A percentile compares a stretch with the other conserved stretches of the same genome.
Evolutionary conservation across 352 stramenopile species (phyloP).

Genomic region (Phytopythium boreale): DNA sequence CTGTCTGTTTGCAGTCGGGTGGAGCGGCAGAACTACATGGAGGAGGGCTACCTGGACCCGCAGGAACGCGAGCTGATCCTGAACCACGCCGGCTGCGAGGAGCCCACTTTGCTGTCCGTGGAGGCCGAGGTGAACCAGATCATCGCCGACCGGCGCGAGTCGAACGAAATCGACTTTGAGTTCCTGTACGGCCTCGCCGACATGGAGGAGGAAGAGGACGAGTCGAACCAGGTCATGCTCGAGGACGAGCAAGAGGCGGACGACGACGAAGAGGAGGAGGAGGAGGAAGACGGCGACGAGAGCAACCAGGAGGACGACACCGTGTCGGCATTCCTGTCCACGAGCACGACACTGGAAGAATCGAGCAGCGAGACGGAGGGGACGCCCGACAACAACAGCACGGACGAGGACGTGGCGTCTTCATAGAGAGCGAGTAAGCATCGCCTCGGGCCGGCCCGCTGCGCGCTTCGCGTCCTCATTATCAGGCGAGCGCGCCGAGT

Average conservation of each 20-base stretch:
- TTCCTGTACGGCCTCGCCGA: constrained; percentile 65
- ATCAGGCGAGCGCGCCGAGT: constrained; percentile 3
- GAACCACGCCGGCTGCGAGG: constrained; percentile 71
- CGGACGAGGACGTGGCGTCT: constrained; percentile 10
- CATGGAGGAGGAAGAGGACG: constrained; percentile 26
- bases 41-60: constrained; percentile 80
- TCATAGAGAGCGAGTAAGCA: constrained; percentile 13
- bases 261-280: constrained; percentile 17
- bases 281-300: constrained; percentile 17
- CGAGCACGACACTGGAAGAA: constrained; percentile 1
- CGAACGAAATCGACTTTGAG: constrained; percentile 80
- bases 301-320: constrained; percentile 14
- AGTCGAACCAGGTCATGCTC: constrained; percentile 16
- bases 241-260: constrained; percentile 16
- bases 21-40: constrained; percentile 81
- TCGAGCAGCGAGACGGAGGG: constrained; percentile 11
- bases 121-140: constrained; percentile 83
- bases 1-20: constrained; percentile 39
- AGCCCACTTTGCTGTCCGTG: constrained; percentile 64
- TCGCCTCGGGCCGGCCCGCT: not conserved
- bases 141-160: constrained; percentile 75
- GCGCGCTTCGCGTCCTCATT: constrained; percentile 8
- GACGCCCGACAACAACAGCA: not conserved
- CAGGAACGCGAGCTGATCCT: constrained; percentile 74
- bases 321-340: constrained; percentile 4